Base-by-base conservation (phyloP, 73 alveolate genomes). In the Paramecium sonneborni region DNA sequence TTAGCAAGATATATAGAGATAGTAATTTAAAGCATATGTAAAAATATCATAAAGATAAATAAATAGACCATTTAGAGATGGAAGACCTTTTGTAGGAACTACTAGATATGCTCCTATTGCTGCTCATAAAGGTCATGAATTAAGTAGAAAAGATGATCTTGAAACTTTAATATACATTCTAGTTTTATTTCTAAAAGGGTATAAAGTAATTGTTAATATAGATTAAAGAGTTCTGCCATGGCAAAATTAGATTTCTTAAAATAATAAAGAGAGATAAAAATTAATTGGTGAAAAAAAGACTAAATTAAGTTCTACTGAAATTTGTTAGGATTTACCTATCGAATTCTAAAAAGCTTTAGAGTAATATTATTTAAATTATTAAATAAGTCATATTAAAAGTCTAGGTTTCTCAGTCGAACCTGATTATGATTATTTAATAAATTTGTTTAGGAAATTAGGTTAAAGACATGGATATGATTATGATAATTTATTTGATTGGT, bases 171-270 rank as follows among this genome's bases (percentile, higher is more conserved):
- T 97, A 5, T 96, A 96, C n/a, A 97, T 96, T 10, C 43, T 96
- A 76, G 92, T 92, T 92, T 92, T 91, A 55, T 92, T 94, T 88
- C 21, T 58, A 35, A 92, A 93, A 35, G 96, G 96, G 84, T 62
- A 26, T 62, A 32, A 26, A 30, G 84, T 5, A 30, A 2, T 30
- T 62, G 57, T 26, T 62, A 62, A 62, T 62, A 23, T 62, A 41
- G 57, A 41, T 41, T 8, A 41, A 41, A 41, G 57, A 21, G 70
- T 57, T 76, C 84, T 93, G 52, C 99, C 99, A 37, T 97, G 99
- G 99, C 97, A 96, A 85, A 98, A 99, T 3, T 92, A 94, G 92
- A 84, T 92, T 86, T 98, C 98, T 0, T 76, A 93, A 85, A 92
- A 96, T 5, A 96, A 95, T 92, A 96, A 96, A 84, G 99, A 98